These are phyloP conservation scores for Carpinus fangiana DNA, from an alignment of 306 rosid species.

Conservation along the genomic window DNA sequence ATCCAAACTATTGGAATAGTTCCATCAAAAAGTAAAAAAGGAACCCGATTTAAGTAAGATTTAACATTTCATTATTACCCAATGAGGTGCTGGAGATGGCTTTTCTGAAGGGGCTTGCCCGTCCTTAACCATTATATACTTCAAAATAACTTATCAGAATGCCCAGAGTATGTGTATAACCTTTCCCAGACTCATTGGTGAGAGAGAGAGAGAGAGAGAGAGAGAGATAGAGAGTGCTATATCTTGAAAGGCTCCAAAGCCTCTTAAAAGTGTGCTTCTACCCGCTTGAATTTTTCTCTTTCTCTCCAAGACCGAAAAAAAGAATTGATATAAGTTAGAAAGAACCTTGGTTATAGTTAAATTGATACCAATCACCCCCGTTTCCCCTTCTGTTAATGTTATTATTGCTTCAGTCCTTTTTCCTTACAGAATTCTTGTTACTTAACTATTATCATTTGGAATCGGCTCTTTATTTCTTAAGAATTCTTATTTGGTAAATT, in stretches of 20 bases:
- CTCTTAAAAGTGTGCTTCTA: neutral
- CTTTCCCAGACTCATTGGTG: neutral
- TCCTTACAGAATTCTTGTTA: constrained; percentile 18
- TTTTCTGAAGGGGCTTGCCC: constrained; percentile 15
- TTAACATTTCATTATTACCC: neutral
- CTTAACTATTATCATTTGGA: constrained; percentile 11
- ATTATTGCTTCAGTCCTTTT: neutral
- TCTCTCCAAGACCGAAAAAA: neutral
- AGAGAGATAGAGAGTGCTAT: neutral
- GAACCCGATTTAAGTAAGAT: constrained; percentile 15
- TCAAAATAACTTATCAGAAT: neutral
- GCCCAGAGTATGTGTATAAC: neutral
- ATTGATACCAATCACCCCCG: neutral
- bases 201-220: neutral
- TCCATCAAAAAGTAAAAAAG: constrained; percentile 13
- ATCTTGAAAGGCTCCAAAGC: neutral
- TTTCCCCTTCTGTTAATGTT: neutral
- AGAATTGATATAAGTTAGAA: neutral
- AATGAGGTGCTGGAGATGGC: constrained; percentile 24
- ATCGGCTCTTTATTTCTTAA: constrained; percentile 20
- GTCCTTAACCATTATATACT: constrained; percentile 12
- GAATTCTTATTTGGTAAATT: constrained; percentile 10
- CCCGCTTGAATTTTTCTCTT: neutral
- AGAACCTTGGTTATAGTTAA: neutral
- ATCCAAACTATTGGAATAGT: neutral